Base-by-base conservation (phyloP, 495 filamentous ascomycete species). In the Usnea hakonensis region DNA sequence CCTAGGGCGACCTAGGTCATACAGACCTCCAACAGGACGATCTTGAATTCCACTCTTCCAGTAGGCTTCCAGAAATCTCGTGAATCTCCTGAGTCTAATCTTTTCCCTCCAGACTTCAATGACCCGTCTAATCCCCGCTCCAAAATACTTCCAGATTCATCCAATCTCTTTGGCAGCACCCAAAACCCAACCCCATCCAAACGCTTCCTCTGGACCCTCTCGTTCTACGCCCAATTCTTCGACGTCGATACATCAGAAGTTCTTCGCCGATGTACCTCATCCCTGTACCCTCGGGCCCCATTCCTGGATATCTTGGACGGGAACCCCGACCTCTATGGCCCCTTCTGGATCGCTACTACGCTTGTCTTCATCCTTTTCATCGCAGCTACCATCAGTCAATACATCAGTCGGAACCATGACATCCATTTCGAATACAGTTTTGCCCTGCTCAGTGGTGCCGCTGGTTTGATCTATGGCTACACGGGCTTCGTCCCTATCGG, bases 21-120 rank as follows among this genome's bases (percentile, higher is more conserved):
- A 97, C 94, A 38, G 94, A 98, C 75, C 86, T 97, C 16, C 90
- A 97, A 80, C 90, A 97, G 79, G 92, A 96, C 72, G 95, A 97
- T 78, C 91, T 97, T 65, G 95, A 97, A 82, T 98, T 98, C 78
- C 94, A 98, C 81, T 85, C 88, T 68, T 96, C 91, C 52, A 90
- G 87, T 90, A 77, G 67, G 77, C 70, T 40, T 55, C n/a, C 46
- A 36, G 14, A 4, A 8, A 23, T 28, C 32, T 36, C 48, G 37
- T 64, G 1, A 14, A 21, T 32, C 28, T 48, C 11, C 21, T 50
- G 16, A 38, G 13, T 57, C 41, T 52, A 35, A 61, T 19, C 2
- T 6, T 3, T 5, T 23, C 26, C 35, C 36, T 14, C 30, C 61
- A 88, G 78, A 84, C 75, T 81, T 82, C 61, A 77, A 80, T 74